A percentile compares a stretch with the other conserved stretches of the same genome.
phyloP scores from a whole-genome alignment of 2,329 filamentous ascomycete species.

The Apiospora kogelbergensis region DNA sequence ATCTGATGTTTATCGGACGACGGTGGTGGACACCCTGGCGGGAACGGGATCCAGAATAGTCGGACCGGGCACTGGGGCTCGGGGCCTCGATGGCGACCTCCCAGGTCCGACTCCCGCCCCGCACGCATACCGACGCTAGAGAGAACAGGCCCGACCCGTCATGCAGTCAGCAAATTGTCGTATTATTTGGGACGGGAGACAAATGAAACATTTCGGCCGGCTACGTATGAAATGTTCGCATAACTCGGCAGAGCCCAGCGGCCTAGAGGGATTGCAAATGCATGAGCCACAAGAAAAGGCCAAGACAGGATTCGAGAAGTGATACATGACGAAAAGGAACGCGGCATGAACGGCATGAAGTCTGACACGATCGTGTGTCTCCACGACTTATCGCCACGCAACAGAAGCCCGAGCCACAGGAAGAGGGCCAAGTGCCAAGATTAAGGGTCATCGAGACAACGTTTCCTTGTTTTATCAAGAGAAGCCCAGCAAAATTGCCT shows the following conservation, averaged over 20 bases:
- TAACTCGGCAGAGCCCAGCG: background rate
- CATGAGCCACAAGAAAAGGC: background rate
- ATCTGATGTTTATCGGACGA: slow-evolving; percentile 6
- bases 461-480: background rate
- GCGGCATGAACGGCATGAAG: slow-evolving; percentile 1
- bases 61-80: slow-evolving; percentile 1
- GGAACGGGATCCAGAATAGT: slow-evolving; percentile 3
- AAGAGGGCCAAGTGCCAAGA: background rate
- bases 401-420: background rate
- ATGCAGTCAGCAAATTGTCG: background rate
- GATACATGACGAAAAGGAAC: background rate
- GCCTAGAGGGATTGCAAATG: background rate
- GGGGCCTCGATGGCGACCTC: background rate
- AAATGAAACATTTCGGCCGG: background rate
- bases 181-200: background rate
- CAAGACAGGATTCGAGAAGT: background rate
- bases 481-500: too few relatives aligned
- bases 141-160: slow-evolving; percentile 2
- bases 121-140: background rate
- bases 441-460: background rate
- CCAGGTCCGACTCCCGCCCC: background rate
- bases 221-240: background rate
- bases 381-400: background rate
- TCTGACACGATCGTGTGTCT: slow-evolving; percentile 3
- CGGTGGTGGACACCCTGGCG: background rate